phyloP scores from a whole-genome alignment of 1,284 basidiomycete genomes.

The Ganoderma leucocontextum region DNA sequence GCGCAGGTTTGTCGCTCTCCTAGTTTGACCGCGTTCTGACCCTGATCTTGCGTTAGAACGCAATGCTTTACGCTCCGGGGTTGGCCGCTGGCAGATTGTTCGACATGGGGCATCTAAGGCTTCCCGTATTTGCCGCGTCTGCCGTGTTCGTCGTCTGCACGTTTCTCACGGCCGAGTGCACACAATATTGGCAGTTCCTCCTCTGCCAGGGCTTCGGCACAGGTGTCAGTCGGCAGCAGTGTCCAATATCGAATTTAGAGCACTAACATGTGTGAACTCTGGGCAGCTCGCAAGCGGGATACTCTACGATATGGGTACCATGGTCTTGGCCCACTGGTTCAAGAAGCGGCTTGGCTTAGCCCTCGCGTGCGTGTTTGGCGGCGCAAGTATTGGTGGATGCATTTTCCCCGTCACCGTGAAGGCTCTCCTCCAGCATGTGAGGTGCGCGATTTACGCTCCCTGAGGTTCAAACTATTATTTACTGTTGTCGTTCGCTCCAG shows the following conservation, averaged over 20 bases:
- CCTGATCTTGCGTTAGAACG: not conserved
- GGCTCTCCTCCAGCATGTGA: conserved; percentile 46
- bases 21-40: not conserved
- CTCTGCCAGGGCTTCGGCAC: not conserved
- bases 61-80: not conserved
- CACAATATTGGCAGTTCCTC: not conserved
- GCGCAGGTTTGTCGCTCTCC: not conserved
- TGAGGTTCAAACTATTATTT: not conserved
- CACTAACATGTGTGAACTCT: no score
- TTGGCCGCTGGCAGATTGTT: not conserved
- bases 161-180: conserved; percentile 1
- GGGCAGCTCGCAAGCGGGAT: not conserved
- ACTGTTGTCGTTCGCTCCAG: not conserved
- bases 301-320: not conserved
- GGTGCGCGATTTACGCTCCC: conserved; percentile 25
- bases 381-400: conserved; percentile 52
- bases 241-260: not conserved
- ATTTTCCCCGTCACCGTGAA: conserved; percentile 51
- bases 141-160: not conserved
- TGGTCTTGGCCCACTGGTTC: conserved; percentile 52
- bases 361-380: conserved; percentile 47
- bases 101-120: not conserved
- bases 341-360: conserved; percentile 48
- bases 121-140: not conserved
- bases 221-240: not conserved